phyloP scores from a whole-genome alignment of 176 grass and related monocot genomes.

The Pharus latifolius region DNA sequence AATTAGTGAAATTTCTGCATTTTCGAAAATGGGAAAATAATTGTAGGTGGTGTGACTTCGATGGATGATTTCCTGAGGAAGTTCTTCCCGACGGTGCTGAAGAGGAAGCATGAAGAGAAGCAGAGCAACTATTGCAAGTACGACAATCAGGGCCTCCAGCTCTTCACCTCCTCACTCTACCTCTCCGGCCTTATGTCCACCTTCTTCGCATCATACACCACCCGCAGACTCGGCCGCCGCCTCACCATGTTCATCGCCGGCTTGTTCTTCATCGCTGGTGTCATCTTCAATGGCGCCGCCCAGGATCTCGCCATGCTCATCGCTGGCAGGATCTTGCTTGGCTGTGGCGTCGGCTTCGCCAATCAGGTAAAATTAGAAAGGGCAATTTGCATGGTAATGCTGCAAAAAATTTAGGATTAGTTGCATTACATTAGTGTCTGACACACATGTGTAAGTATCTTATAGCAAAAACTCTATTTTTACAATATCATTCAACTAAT shows the following conservation, averaged over 20 bases:
- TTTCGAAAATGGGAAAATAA: not conserved
- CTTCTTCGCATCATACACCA: slow-evolving; percentile 89
- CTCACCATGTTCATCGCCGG: slow-evolving; percentile 95
- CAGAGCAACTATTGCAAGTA: slow-evolving; percentile 99
- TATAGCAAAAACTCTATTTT: too few species aligned
- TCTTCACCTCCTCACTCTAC: slow-evolving; percentile 91
- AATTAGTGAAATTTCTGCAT: too few species aligned
- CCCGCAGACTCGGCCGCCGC: slow-evolving; percentile 60
- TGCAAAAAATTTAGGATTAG: too few species aligned
- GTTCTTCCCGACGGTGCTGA: slow-evolving; percentile 79
- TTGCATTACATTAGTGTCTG: too few species aligned
- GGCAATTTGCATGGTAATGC: too few species aligned
- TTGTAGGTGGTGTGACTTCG: slow-evolving; percentile 55
- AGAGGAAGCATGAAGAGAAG: slow-evolving; percentile 42
- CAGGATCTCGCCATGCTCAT: slow-evolving; percentile 85
- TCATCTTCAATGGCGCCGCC: slow-evolving; percentile 64
- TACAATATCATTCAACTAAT: too few species aligned
- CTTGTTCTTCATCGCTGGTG: slow-evolving; percentile 60
- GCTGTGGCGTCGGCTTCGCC: slow-evolving; percentile 81
- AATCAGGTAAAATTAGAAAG: slow-evolving; percentile 67
- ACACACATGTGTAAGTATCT: too few species aligned
- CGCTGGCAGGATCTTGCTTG: slow-evolving; percentile 72
- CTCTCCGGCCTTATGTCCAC: slow-evolving; percentile 76
- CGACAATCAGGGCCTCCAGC: slow-evolving; percentile 71
- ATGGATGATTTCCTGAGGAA: slow-evolving; percentile 71